phyloP scores from a whole-genome alignment of 2,329 filamentous ascomycete species.

The Beauveria sp. region DNA sequence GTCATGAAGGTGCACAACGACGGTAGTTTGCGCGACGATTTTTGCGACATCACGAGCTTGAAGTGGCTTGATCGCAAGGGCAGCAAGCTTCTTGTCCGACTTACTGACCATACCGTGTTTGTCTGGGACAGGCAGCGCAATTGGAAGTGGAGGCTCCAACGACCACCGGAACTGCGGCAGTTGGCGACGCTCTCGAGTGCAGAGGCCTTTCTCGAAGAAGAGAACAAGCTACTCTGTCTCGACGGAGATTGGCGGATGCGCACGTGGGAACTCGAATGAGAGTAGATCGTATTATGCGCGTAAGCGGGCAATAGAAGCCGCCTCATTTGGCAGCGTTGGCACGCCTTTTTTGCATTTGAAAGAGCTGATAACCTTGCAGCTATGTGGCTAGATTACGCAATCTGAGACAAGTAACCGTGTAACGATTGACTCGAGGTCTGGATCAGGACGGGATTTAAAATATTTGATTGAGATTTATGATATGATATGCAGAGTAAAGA shows the following conservation, averaged over 20 bases:
- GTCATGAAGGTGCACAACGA: background rate
- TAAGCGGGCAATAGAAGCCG: background rate
- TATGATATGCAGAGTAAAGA: too few relatives aligned
- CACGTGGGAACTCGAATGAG: background rate
- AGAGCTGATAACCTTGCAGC: too few relatives aligned
- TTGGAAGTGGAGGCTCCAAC: background rate
- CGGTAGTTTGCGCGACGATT: background rate
- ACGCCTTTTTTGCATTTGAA: too few relatives aligned
- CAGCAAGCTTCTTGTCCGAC: constrained; percentile 1
- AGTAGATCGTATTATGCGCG: background rate
- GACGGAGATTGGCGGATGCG: constrained; percentile 5
- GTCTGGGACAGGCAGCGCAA: constrained; percentile 2
- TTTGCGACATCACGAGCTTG: background rate
- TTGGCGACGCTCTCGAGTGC: background rate
- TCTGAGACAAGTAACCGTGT: too few relatives aligned
- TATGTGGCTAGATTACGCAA: too few relatives aligned
- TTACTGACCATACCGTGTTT: background rate
- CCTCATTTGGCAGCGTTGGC: background rate
- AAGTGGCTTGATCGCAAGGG: constrained; percentile 3
- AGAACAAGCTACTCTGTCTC: background rate
- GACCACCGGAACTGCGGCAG: background rate
- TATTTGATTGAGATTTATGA: too few relatives aligned
- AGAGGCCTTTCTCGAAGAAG: constrained; percentile 2
- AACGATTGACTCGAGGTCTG: too few relatives aligned
- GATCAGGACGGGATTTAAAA: too few relatives aligned